Conservation (phyloP, 176 grass and related monocot species). For the Pharus latifolius region DNA sequence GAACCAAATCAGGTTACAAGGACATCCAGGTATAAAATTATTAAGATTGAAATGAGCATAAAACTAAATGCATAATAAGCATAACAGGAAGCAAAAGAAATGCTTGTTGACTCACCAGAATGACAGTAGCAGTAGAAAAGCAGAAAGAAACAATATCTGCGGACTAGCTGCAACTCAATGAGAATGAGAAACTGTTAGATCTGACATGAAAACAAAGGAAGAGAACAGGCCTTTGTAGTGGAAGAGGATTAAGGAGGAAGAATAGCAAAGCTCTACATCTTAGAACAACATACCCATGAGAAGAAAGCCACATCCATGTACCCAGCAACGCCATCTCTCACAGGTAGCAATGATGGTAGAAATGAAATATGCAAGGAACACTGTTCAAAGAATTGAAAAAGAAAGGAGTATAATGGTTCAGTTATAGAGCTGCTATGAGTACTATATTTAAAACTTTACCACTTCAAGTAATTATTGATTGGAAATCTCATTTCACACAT, state of each 20-base stretch:
- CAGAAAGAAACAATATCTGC: conserved; percentile 82
- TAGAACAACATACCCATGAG: conserved; percentile 76
- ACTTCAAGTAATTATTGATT: too few relatives aligned
- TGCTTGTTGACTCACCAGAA: conserved; percentile 54
- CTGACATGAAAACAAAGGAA: conserved; percentile 8
- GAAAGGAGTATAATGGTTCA: not conserved
- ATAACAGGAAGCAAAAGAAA: conserved; percentile 7
- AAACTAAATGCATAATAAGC: conserved; percentile 5
- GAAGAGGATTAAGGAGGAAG: conserved; percentile 15
- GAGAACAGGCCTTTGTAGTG: not conserved
- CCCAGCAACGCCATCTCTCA: conserved; percentile 82
- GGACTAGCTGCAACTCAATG: conserved; percentile 66
- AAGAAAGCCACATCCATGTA: conserved; percentile 87
- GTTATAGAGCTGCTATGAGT: not conserved
- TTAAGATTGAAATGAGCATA: not conserved
- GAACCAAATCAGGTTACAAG: not conserved
- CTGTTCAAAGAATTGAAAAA: conserved; percentile 31
- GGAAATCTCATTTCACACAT: too few relatives aligned
- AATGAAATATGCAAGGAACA: conserved; percentile 63
- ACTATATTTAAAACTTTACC: not conserved
- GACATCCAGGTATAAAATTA: not conserved
- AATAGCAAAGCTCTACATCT: conserved; percentile 19
- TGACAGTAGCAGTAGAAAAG: conserved; percentile 78
- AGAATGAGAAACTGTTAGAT: conserved; percentile 24
- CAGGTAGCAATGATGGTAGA: conserved; percentile 73